Conservation (phyloP, 441 rosid species). For the Manihot esculenta region DNA sequence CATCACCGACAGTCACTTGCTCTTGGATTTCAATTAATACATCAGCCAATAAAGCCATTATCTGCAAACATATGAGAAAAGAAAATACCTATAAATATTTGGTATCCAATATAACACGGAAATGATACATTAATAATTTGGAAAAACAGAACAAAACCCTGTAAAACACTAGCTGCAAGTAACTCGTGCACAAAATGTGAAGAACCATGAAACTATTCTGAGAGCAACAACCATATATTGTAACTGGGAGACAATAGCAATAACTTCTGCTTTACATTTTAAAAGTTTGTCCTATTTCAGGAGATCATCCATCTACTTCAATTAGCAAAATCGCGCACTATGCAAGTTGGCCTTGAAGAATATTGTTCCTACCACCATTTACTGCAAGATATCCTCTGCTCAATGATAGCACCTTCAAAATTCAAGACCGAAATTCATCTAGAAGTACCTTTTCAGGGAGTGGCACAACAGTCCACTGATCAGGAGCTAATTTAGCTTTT, state of each 20-base stretch:
- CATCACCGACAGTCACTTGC: slow-evolving; percentile 55
- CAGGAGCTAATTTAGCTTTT: slow-evolving; percentile 80
- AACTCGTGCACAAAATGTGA: background rate
- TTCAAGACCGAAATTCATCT: slow-evolving; percentile 20
- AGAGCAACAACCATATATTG: background rate
- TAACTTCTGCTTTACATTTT: background rate
- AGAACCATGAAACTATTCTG: background rate
- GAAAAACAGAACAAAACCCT: background rate
- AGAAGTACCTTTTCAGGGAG: slow-evolving; percentile 74
- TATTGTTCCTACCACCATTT: background rate
- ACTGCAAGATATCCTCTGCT: background rate
- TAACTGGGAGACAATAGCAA: background rate
- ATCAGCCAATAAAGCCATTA: slow-evolving; percentile 76
- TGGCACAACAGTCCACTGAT: slow-evolving; percentile 74
- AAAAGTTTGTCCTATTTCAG: background rate
- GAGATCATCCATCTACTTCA: background rate
- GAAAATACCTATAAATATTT: background rate
- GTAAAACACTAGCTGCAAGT: background rate
- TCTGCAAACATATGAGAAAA: slow-evolving; percentile 41
- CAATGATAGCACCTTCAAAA: background rate
- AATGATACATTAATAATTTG: background rate
- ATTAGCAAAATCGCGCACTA: background rate
- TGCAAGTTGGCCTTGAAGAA: background rate
- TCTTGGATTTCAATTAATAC: slow-evolving; percentile 80
- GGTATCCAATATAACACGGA: background rate